Conservation (phyloP, 2,329 filamentous ascomycete genomes). For the Stylonectria norvegica region DNA sequence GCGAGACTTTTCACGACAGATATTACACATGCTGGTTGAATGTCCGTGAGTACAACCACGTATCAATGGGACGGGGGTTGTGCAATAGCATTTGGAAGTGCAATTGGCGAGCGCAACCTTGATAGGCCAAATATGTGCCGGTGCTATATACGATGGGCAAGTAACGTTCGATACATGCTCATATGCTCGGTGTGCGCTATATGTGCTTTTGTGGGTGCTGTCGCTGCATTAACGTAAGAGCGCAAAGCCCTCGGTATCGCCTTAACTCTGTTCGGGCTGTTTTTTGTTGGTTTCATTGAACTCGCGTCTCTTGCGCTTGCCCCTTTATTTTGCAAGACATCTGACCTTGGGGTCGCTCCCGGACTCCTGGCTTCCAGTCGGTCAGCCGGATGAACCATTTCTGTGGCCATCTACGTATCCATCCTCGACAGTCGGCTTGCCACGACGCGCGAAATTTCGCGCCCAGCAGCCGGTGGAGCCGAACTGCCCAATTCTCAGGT, state of each 20-base stretch:
- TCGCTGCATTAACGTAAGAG: conserved; percentile 33
- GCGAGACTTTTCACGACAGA: conserved; percentile 33
- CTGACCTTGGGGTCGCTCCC: conserved; percentile 40
- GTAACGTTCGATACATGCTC: conserved; percentile 35
- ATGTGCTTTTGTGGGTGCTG: conserved; percentile 34
- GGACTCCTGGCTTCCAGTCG: conserved; percentile 39
- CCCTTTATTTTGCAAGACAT: conserved; percentile 35
- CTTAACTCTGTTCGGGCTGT: conserved; percentile 34
- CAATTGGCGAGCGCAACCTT: conserved; percentile 33
- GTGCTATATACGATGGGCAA: conserved; percentile 32
- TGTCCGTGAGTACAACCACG: conserved; percentile 18
- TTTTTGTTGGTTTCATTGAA: conserved; percentile 37
- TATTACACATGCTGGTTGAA: conserved; percentile 35
- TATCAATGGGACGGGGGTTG: too few species aligned
- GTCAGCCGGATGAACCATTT: conserved; percentile 35
- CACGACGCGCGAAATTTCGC: conserved; percentile 33
- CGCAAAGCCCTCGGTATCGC: conserved; percentile 32
- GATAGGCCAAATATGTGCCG: conserved; percentile 32
- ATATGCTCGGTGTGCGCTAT: conserved; percentile 36
- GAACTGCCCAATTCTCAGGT: conserved; percentile 33
- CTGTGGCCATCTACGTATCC: conserved; percentile 38
- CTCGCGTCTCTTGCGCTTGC: conserved; percentile 33
- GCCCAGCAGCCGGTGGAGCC: conserved; percentile 32
- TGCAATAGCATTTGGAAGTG: too few species aligned
- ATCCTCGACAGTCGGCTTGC: conserved; percentile 37